Base-by-base conservation (phyloP, 495 filamentous ascomycete species). In the Penicillium bovifimosum region DNA sequence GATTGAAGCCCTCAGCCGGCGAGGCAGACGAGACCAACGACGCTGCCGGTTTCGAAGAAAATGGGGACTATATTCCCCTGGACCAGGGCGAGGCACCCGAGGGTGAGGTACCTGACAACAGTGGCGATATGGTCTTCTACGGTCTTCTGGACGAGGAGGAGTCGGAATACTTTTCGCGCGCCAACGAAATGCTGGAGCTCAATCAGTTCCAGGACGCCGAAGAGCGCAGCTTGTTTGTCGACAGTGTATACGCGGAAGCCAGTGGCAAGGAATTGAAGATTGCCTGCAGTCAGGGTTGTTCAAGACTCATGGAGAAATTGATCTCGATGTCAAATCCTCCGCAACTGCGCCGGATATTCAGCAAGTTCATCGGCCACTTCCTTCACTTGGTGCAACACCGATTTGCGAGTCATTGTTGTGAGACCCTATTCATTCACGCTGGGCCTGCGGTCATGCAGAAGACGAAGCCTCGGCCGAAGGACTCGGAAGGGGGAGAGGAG, bases 391-490 rank as follows among this genome's bases (percentile, higher is more conserved):
- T 96, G 18, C 91, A 93, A 61, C 93, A 98, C 67, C 86, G 91
- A 26, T 98, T 98, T 63, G 93, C 93, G 4, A 90, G 88, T 46
- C 93, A 98, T 70, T 97, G 91, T 64, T 96, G 92, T 68, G 93
- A 98, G 72, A 90, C 87, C 13, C 76, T 98, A 9, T 96, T 98
- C 61, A 74, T 90, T 32, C 80, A 86, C 49, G 85, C 87, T 8
- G 91, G 91, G 14, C 83, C 86, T 0, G 72, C 87, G 6, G 86
- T 96, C 20, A 86, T 85, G 17, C 71, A 85, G 54, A 80, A 76
- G 44, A 72, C 79, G 9, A 80, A 79, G 28, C 58, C 74, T 8
- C 74, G 73, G 6, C 68, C 73, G 11, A 67, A 70, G 2, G 67
- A 62, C 33, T 60, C 54, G 11, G 52, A 66, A 14, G 67, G 72